A percentile compares a stretch with the other conserved stretches of the same genome.
phyloP scores from a whole-genome alignment of 179 eudicot genomes.

The Nepenthes alata region DNA sequence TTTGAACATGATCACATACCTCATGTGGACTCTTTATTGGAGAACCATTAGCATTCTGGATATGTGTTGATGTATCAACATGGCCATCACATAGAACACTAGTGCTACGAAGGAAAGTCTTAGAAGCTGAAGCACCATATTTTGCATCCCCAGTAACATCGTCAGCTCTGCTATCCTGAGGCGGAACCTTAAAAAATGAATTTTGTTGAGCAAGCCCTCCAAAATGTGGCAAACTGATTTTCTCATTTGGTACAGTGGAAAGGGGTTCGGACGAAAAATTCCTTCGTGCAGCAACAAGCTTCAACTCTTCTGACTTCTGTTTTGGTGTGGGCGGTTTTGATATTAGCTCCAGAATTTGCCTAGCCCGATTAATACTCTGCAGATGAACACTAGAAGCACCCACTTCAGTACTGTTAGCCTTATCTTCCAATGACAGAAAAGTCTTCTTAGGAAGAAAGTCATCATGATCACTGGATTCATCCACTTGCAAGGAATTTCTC shows the following conservation, averaged over 20 bases:
- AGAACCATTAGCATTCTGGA: slow-evolving; percentile 14
- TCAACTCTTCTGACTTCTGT: slow-evolving; percentile 61
- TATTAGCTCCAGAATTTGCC: slow-evolving; percentile 69
- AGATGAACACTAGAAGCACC: slow-evolving; percentile 28
- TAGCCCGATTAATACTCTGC: slow-evolving; percentile 44
- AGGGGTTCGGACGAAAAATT: slow-evolving; percentile 22
- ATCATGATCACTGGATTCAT: slow-evolving; percentile 19
- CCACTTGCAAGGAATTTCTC: slow-evolving; percentile 17
- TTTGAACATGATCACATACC: slow-evolving; percentile 27
- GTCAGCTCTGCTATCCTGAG: slow-evolving; percentile 15
- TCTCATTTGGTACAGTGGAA: slow-evolving; percentile 16
- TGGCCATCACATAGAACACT: slow-evolving; percentile 7
- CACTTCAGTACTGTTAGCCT: slow-evolving; percentile 20
- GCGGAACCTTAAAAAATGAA: slow-evolving; percentile 14
- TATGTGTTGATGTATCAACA: slow-evolving; percentile 13
- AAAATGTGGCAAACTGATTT: slow-evolving; percentile 5
- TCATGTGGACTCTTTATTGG: slow-evolving; percentile 18
- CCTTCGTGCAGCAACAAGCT: slow-evolving; percentile 43
- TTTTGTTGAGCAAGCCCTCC: slow-evolving; percentile 20
- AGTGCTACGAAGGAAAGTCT: slow-evolving; percentile 10
- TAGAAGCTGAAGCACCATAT: slow-evolving; percentile 26
- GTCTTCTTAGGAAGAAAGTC: slow-evolving; percentile 29
- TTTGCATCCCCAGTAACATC: slow-evolving; percentile 18
- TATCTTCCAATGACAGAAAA: slow-evolving; percentile 15
- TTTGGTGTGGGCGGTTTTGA: slow-evolving; percentile 60